A percentile compares a stretch with the other conserved stretches of the same genome.
These are phyloP conservation scores for Didymella glomerata DNA, from an alignment of 2,329 filamentous ascomycete species.

Conservation along the genomic window DNA sequence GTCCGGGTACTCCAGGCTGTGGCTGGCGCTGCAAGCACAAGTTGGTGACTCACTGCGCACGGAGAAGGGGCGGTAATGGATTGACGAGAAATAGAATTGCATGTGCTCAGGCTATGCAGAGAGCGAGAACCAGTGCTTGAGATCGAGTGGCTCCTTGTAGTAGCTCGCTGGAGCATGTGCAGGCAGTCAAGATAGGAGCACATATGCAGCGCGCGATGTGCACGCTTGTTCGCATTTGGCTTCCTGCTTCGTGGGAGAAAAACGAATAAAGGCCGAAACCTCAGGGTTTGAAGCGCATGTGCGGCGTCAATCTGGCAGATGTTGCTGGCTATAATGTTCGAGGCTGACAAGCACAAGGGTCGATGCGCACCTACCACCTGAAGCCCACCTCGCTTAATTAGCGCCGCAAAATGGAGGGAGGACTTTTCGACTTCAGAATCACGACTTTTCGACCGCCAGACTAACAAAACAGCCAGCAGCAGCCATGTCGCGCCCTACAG, in stretches of 20 bases:
- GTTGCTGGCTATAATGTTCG: neutral
- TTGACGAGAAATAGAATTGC: neutral
- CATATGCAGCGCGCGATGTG: neutral
- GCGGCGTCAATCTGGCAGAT: neutral
- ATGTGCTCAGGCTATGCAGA: neutral
- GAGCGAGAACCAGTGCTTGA: neutral
- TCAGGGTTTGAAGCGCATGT: neutral
- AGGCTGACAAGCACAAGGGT: neutral
- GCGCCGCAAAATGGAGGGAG: neutral
- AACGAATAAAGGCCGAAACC: no score
- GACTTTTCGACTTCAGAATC: neutral
- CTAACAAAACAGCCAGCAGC: slow-evolving; percentile 41
- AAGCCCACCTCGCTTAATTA: slow-evolving; percentile 9
- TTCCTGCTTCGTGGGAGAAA: no score
- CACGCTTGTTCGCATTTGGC: no score
- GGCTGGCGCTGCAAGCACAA: neutral
- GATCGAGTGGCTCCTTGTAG: neutral
- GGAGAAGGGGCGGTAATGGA: no score
- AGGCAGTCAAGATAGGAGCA: neutral
- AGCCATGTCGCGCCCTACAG: slow-evolving; percentile 87
- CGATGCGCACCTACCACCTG: neutral
- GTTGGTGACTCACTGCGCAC: neutral
- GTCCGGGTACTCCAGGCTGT: slow-evolving; percentile 15
- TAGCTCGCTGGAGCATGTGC: neutral
- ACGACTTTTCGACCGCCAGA: slow-evolving; percentile 18